phyloP scores from a whole-genome alignment of 495 filamentous ascomycete species.

The Talaromyces nanjingensis region DNA sequence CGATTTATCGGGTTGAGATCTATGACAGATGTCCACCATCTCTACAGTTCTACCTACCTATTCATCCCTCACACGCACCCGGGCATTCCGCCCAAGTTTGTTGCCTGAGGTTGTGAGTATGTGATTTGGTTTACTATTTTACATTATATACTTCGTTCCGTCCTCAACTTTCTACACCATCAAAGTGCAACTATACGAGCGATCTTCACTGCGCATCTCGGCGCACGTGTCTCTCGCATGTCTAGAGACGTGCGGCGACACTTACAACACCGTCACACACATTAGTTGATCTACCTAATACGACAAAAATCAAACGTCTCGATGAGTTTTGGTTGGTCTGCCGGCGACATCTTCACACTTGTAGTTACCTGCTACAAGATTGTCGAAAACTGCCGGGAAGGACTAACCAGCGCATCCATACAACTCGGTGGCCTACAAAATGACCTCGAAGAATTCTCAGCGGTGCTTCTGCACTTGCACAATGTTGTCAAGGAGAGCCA shows the following conservation, averaged over 20 bases:
- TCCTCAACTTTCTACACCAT: not conserved
- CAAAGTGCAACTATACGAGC: not conserved
- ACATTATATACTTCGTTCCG: not conserved
- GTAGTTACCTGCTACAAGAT: slow-evolving; percentile 5
- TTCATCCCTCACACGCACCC: not conserved
- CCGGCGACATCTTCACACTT: slow-evolving; percentile 7
- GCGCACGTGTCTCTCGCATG: not conserved
- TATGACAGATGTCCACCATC: not conserved
- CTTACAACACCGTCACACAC: not conserved
- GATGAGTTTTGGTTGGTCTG: slow-evolving; percentile 12
- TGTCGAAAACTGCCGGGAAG: slow-evolving; percentile 5
- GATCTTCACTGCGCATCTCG: not conserved
- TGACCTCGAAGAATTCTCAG: slow-evolving; percentile 5
- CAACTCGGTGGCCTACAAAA: slow-evolving; percentile 2
- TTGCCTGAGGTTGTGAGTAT: not conserved
- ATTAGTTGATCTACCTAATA: not conserved
- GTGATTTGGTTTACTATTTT: not conserved
- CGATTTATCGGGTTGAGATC: not conserved
- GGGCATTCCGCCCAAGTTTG: not conserved
- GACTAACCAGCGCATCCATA: slow-evolving; percentile 7
- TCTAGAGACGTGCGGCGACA: not conserved
- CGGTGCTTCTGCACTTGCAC: not conserved
- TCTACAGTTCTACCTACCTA: not conserved
- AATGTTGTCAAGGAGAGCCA: not conserved
- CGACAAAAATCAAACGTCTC: not conserved